Percentiles rank a stretch among this genome's conserved stretches.
Evolutionary conservation across 108 stramenopile genomes (phyloP).

Genomic region (Chaetoceros muelleri): DNA sequence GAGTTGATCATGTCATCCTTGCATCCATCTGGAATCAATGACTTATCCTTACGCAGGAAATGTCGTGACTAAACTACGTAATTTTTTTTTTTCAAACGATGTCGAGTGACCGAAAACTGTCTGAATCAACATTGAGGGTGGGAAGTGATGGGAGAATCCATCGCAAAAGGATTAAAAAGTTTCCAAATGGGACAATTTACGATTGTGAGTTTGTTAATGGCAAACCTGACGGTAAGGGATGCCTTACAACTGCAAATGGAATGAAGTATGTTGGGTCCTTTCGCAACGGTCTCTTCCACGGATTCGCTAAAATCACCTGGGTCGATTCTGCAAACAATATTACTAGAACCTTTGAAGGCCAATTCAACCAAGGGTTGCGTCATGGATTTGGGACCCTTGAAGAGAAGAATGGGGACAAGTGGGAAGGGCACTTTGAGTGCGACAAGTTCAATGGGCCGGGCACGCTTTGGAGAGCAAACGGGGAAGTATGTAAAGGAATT

Average conservation of each 20-base stretch:
- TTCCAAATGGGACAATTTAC: neutral
- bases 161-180: neutral
- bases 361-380: neutral
- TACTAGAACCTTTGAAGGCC: neutral
- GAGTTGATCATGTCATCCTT: conserved; percentile 12
- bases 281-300: neutral
- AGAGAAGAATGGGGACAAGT: neutral
- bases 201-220: neutral
- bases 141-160: neutral
- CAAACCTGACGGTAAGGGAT: neutral
- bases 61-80: neutral
- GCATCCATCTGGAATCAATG: conserved; percentile 32
- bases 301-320: neutral
- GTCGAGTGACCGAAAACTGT: neutral
- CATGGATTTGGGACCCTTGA: neutral
- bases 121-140: neutral
- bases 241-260: neutral
- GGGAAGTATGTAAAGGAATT: neutral
- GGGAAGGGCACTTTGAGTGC: neutral
- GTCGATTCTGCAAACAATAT: neutral
- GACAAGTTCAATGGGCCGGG: neutral
- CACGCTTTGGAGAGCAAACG: neutral
- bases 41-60: conserved; percentile 13
- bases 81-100: too few species aligned
- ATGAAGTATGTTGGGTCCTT: neutral